These are phyloP conservation scores for Spizellomyces punctatus DNA, from an alignment of 192 early-diverging fungal genomes.

Conservation along the genomic window DNA sequence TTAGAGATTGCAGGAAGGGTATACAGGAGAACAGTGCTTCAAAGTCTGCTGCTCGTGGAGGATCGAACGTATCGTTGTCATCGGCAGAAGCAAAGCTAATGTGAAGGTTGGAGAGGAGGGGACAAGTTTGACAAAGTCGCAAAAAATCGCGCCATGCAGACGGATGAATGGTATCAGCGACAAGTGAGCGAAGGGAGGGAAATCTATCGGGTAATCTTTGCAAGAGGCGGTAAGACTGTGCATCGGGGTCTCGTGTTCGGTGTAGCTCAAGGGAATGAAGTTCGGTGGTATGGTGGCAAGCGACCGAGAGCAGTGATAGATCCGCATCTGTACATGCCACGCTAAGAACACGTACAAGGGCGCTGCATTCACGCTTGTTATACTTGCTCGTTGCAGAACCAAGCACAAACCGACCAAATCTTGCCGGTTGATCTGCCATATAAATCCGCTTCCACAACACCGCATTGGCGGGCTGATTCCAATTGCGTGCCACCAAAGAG, in stretches of 20 bases:
- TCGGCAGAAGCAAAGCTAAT: conserved; percentile 24
- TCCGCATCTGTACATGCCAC: conserved; percentile 35
- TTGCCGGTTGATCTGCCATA: conserved; percentile 27
- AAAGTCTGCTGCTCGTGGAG: conserved; percentile 12
- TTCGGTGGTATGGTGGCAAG: conserved; percentile 31
- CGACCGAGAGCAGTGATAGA: conserved; percentile 26
- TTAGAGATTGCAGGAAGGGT: conserved; percentile 24
- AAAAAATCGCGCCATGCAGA: conserved; percentile 24
- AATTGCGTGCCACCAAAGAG: conserved; percentile 21
- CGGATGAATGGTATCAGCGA: conserved; percentile 25
- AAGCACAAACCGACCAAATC: conserved; percentile 30
- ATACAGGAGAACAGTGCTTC: conserved; percentile 20
- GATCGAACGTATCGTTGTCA: not conserved
- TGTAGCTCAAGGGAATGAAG: conserved; percentile 31
- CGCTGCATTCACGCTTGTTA: conserved; percentile 28
- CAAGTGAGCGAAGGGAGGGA: conserved; percentile 24
- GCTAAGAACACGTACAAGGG: conserved; percentile 26
- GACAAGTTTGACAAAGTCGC: conserved; percentile 23
- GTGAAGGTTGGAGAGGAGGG: conserved; percentile 22
- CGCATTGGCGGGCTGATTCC: conserved; percentile 30
- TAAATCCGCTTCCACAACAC: conserved; percentile 29
- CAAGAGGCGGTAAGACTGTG: conserved; percentile 20
- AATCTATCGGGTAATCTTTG: conserved; percentile 22
- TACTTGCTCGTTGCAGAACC: conserved; percentile 28
- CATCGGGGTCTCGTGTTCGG: conserved; percentile 4